A percentile compares a stretch with the other conserved stretches of the same genome.
phyloP scores from a whole-genome alignment of 1,284 basidiomycete species.

The Cystobasidiaceae sp. region DNA sequence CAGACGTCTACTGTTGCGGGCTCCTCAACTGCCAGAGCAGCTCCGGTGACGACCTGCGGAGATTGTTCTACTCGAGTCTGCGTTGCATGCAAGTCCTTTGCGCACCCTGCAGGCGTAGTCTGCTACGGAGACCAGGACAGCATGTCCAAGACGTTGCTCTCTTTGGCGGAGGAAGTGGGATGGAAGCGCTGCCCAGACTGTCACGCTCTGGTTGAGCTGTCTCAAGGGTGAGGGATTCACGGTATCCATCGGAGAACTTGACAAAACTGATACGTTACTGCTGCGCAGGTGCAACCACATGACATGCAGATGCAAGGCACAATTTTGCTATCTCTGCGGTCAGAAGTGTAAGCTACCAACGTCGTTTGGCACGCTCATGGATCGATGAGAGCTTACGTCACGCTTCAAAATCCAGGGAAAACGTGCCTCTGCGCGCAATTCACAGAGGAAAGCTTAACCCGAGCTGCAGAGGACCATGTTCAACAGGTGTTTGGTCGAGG shows the following conservation, averaged over 20 bases:
- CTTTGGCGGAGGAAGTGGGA: background rate
- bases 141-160: background rate
- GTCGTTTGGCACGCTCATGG: background rate
- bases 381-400: background rate
- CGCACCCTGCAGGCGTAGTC: background rate
- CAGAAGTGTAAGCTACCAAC: background rate
- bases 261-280: background rate
- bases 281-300: slow-evolving; percentile 1
- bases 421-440: background rate
- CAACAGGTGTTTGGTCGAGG: background rate
- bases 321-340: slow-evolving; percentile 8
- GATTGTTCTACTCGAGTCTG: background rate
- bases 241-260: too few relatives aligned
- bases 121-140: background rate
- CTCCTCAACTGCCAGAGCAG: background rate
- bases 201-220: background rate
- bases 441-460: background rate
- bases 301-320: background rate
- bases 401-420: background rate
- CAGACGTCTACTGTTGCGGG: background rate
- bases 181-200: background rate
- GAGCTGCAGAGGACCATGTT: background rate
- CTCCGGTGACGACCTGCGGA: background rate
- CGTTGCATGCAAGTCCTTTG: background rate
- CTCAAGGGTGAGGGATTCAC: background rate